Conservation (phyloP, 805 yeast species). For the Kazachstania kunashirensis region DNA sequence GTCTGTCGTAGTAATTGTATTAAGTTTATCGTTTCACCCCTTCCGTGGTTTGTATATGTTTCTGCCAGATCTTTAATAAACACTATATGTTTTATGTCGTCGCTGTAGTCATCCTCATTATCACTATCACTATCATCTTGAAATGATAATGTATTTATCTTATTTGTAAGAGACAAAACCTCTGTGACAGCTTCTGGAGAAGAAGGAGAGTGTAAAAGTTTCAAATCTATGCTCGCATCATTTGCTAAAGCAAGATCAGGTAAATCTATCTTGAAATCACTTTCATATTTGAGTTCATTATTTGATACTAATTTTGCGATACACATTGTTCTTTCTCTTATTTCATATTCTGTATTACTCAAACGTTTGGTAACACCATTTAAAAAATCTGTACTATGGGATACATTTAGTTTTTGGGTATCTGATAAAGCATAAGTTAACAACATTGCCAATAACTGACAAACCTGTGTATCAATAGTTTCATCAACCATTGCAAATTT, state of each 20-base stretch:
- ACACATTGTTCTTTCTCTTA: constrained; percentile 30
- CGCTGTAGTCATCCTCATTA: constrained; percentile 29
- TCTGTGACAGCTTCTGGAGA: no score
- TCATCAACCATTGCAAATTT: constrained; percentile 8
- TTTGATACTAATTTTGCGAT: constrained; percentile 24
- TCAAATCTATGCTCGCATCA: neutral
- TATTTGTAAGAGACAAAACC: no score
- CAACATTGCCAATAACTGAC: constrained; percentile 15
- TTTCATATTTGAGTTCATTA: constrained; percentile 22
- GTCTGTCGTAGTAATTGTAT: constrained; percentile 36
- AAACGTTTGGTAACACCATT: constrained; percentile 25
- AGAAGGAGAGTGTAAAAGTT: neutral
- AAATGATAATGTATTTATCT: neutral
- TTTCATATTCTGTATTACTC: constrained; percentile 11
- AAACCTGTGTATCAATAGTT: constrained; percentile 13
- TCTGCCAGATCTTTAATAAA: constrained; percentile 64
- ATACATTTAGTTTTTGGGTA: constrained; percentile 7
- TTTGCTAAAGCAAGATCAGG: constrained; percentile 11
- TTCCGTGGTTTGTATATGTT: constrained; percentile 40
- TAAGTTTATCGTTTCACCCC: constrained; percentile 34
- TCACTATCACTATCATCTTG: constrained; percentile 27
- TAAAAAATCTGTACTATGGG: constrained; percentile 15
- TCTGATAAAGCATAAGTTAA: constrained; percentile 7
- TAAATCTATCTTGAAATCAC: constrained; percentile 16
- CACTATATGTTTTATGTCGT: constrained; percentile 42